A percentile compares a stretch with the other conserved stretches of the same genome.
phyloP scores from a whole-genome alignment of 495 filamentous ascomycete genomes.

The Aspergillus ostianus region DNA sequence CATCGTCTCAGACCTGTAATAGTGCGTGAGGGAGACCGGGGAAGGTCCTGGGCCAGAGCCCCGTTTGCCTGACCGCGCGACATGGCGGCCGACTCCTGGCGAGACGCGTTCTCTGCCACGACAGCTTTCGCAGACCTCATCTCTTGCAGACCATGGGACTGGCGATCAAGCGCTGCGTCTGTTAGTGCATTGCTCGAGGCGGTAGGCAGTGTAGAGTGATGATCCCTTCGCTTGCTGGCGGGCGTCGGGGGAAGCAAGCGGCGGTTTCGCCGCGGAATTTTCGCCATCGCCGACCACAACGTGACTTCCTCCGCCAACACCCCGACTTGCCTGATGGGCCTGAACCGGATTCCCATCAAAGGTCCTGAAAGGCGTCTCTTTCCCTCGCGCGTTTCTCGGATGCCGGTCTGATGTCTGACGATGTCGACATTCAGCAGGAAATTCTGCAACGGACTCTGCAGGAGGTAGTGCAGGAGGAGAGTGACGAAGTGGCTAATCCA shows the following conservation, averaged over 20 bases:
- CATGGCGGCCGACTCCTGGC: slow-evolving; percentile 25
- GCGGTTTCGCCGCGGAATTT: slow-evolving; percentile 16
- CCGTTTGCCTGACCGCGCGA: slow-evolving; percentile 22
- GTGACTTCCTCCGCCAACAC: slow-evolving; percentile 16
- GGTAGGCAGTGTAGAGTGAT: background rate
- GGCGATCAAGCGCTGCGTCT: background rate
- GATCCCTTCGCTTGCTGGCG: background rate
- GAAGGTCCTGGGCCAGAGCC: slow-evolving; percentile 14
- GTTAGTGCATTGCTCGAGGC: slow-evolving; percentile 15
- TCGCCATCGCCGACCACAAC: slow-evolving; percentile 19
- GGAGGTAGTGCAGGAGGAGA: slow-evolving; percentile 42
- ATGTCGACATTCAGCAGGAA: slow-evolving; percentile 42
- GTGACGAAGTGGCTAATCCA: slow-evolving; percentile 30
- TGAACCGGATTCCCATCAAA: background rate
- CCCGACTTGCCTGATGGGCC: slow-evolving; percentile 6
- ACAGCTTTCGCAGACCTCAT: slow-evolving; percentile 46
- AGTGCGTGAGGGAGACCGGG: slow-evolving; percentile 47
- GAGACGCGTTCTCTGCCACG: slow-evolving; percentile 31
- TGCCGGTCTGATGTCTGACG: slow-evolving; percentile 32
- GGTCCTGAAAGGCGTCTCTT: background rate
- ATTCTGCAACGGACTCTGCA: slow-evolving; percentile 45
- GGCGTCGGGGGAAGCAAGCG: background rate
- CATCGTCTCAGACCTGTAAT: slow-evolving; percentile 75
- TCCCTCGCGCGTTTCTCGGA: background rate
- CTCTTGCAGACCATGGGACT: background rate